Conservation (phyloP, 2,329 filamentous ascomycete genomes). For the Colletotrichum coccodes region DNA sequence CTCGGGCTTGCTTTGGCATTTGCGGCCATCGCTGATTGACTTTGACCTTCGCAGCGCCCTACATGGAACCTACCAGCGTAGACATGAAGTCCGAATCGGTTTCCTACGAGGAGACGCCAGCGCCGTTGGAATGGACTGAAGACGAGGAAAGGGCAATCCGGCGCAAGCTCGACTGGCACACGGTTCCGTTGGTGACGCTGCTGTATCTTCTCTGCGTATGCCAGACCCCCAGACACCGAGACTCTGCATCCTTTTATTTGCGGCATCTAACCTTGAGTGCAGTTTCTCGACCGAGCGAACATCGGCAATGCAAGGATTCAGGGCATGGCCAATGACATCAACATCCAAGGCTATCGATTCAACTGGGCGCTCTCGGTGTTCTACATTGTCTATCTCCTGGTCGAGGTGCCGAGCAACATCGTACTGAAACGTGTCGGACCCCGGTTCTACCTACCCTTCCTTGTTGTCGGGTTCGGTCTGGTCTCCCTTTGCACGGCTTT, state of each 20-base stretch:
- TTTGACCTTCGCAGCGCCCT: not conserved
- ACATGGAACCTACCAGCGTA: not conserved
- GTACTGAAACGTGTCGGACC: conserved; percentile 63
- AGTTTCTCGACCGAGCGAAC: conserved; percentile 48
- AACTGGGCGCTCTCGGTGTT: conserved; percentile 69
- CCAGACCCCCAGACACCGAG: conserved; percentile 43
- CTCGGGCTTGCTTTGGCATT: too few relatives aligned
- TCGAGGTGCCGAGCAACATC: conserved; percentile 67
- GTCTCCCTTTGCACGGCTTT: conserved; percentile 66
- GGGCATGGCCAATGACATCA: conserved; percentile 59
- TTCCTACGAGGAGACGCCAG: not conserved
- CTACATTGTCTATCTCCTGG: conserved; percentile 65
- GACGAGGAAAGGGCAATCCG: conserved; percentile 60
- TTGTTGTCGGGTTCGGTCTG: conserved; percentile 65
- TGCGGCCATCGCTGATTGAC: not conserved
- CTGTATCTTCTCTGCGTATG: conserved; percentile 65
- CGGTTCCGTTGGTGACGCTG: conserved; percentile 62
- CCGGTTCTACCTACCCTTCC: conserved; percentile 61
- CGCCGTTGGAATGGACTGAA: conserved; percentile 51
- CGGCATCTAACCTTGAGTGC: not conserved
- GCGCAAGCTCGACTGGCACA: conserved; percentile 62
- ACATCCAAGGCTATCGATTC: conserved; percentile 60
- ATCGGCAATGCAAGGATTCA: conserved; percentile 67
- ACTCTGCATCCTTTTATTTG: not conserved
- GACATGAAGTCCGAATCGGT: not conserved